Conservation (phyloP, 2,329 filamentous ascomycete genomes). For the Phialophora chinensis region DNA sequence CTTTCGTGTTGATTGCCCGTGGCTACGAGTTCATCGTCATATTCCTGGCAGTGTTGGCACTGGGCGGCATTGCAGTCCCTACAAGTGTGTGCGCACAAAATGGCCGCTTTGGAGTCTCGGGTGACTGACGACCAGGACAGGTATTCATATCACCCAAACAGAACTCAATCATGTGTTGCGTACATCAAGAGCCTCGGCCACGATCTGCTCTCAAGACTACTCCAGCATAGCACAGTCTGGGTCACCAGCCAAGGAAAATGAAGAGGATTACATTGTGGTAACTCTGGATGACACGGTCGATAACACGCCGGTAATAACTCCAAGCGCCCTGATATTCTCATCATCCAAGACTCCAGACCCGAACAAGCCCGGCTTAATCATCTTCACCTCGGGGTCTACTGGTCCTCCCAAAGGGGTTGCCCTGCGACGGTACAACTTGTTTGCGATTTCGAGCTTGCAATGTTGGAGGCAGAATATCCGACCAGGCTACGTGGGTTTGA, state of each 20-base stretch:
- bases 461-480: conserved; percentile 40
- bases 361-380: conserved; percentile 55
- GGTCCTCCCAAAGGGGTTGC: conserved; percentile 66
- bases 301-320: not conserved
- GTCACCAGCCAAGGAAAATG: not conserved
- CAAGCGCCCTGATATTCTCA: conserved; percentile 20
- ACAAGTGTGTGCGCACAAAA: conserved; percentile 41
- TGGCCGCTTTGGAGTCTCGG: not conserved
- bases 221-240: not conserved
- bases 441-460: conserved; percentile 34
- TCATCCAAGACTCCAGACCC: conserved; percentile 28
- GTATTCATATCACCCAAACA: conserved; percentile 1
- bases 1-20: conserved; percentile 53
- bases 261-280: not conserved
- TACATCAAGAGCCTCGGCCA: not conserved
- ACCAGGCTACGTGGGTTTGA: conserved; percentile 44
- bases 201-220: not conserved
- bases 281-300: not conserved
- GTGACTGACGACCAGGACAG: not conserved
- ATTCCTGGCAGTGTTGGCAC: conserved; percentile 54
- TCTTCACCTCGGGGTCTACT: conserved; percentile 65
- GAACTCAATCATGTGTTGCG: not conserved
- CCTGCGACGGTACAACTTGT: conserved; percentile 28
- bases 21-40: conserved; percentile 57
- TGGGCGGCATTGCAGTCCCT: conserved; percentile 56